Evolutionary conservation across 2,329 filamentous ascomycete genomes (phyloP), one percentile per base, ranked within the genome.

Genomic region (Hypoxylon sp.): DNA sequence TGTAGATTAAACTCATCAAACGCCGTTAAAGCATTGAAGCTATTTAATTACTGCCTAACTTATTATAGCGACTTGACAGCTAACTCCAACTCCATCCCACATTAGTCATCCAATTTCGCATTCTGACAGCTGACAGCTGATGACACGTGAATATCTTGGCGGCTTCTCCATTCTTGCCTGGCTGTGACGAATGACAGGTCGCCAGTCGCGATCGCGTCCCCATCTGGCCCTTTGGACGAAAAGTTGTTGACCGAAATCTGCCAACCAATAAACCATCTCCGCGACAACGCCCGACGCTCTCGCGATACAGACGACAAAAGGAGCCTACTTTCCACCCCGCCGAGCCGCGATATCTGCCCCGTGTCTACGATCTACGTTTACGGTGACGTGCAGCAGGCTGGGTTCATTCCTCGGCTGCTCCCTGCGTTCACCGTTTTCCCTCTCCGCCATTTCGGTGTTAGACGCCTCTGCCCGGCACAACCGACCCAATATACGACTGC

Each of bases 131-230:
- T n/a, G n/a, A n/a, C 42, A 52, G 50, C 15, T 43, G n/a, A n/a
- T 58, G 31, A 55, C 61, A 64, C 61, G 61, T 64, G 61, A 64
- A 64, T 58, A 13, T 59, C 52, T 59, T 59, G 47, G 57, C 53
- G 45, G 13, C 3, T 11, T 42, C 24, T 46, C 60, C 57, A 55
- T 47, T 48, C 7, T 50, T 54, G 21, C 18, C 49, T 57, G 43
- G 37, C 11, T 42, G 27, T 26, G 47, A 55, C 57, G 49, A 63
- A 60, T 63, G 42, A 49, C 23, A 55, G 49, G 48, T 38, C 21
- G 18, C 10, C n/a, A 42, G 58, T 62, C 61, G 61, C 61, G 61
- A 58, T 62, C 61, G 61, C 61, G 61, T 64, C 46, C 57, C 53
- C 53, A 54, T 51, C 35, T 50, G 9, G 21, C 49, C 47, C 23